phyloP scores from a whole-genome alignment of 2,329 filamentous ascomycete species.

The Coniochaeta sp. region DNA sequence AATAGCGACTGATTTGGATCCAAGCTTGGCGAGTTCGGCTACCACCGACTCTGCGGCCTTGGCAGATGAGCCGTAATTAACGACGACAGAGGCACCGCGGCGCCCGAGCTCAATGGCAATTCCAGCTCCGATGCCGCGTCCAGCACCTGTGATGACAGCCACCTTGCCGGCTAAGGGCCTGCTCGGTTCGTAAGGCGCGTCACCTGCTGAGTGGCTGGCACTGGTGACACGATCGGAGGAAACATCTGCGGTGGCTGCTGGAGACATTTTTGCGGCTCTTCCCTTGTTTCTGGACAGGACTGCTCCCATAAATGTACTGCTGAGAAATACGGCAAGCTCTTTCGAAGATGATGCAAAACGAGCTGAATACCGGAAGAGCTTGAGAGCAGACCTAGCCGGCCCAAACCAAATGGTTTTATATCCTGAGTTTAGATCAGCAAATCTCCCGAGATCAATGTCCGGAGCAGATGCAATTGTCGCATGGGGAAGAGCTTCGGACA shows the following conservation, averaged over 20 bases:
- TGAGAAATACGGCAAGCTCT: background rate
- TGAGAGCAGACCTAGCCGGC: background rate
- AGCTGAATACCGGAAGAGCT: background rate
- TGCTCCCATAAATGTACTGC: background rate
- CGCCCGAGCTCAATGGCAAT: constrained; percentile 61
- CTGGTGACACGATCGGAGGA: background rate
- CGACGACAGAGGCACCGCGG: constrained; percentile 55
- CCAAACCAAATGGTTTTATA: background rate
- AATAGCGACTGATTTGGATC: constrained; percentile 49
- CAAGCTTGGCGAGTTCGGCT: constrained; percentile 43
- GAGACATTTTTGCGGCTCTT: background rate
- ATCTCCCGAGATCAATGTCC: background rate
- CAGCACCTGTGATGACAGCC: constrained; percentile 56
- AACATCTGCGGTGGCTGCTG: background rate
- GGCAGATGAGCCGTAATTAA: constrained; percentile 58
- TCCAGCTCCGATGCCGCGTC: constrained; percentile 58
- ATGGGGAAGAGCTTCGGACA: constrained; percentile 1
- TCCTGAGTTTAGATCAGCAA: background rate
- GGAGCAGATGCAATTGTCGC: background rate
- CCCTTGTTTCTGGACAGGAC: background rate
- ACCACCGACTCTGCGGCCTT: constrained; percentile 50
- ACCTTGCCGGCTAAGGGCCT: constrained; percentile 36
- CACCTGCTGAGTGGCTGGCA: background rate
- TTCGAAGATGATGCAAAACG: background rate
- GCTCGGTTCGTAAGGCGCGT: background rate